Percentiles rank a stretch among this genome's conserved stretches.
Conservation (phyloP, 164 flowering plant species). For the Umbellularia californica region DNA sequence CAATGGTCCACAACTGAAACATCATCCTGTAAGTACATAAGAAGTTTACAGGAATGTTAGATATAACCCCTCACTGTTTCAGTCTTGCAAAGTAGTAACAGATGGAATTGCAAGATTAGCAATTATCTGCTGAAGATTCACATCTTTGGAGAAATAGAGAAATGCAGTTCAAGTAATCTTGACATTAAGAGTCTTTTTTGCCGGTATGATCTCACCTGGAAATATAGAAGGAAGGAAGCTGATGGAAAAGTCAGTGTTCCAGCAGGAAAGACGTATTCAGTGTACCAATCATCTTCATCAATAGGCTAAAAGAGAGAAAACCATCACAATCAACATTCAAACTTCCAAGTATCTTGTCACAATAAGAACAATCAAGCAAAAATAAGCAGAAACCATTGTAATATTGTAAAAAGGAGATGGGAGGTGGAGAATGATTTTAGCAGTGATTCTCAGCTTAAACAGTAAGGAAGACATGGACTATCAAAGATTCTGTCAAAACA, state of each 20-base stretch:
- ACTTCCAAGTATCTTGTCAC: not conserved
- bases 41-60: not conserved
- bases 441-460: too few species aligned
- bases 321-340: not conserved
- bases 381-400: too few species aligned
- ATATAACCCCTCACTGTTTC: not conserved
- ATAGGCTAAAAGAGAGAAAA: constrained; percentile 5
- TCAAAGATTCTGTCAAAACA: too few species aligned
- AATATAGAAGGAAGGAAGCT: constrained; percentile 9
- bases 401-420: too few species aligned
- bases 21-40: constrained; percentile 7
- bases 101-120: not conserved
- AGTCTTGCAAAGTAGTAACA: not conserved
- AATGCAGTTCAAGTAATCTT: not conserved
- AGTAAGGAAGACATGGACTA: too few species aligned
- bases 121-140: not conserved
- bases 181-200: not conserved
- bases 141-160: not conserved
- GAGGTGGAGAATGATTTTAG: too few species aligned
- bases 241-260: constrained; percentile 7
- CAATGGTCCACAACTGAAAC: constrained; percentile 10
- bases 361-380: not conserved
- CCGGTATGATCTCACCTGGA: constrained; percentile 9
- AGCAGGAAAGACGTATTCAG: constrained; percentile 5
- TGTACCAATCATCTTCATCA: constrained; percentile 20